Conservation (phyloP, 805 yeast species). For the Hanseniaspora lindneri region DNA sequence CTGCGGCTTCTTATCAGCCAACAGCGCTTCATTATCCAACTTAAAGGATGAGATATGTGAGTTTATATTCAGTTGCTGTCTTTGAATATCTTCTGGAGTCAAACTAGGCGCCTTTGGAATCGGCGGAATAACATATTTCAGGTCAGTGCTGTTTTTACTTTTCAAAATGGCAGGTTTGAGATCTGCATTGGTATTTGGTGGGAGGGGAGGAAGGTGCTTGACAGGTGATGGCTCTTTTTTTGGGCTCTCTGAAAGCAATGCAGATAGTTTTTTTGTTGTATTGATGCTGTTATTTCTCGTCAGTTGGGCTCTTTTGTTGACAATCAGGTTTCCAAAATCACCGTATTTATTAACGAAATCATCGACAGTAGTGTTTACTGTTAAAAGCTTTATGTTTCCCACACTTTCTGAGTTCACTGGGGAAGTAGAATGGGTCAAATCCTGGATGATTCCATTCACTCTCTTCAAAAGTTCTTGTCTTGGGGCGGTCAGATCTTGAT, state of each 20-base stretch:
- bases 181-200: background rate
- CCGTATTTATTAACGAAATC: constrained; percentile 7
- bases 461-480: constrained; percentile 8
- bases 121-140: constrained; percentile 13
- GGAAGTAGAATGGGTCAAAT: background rate
- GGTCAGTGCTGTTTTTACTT: constrained; percentile 1
- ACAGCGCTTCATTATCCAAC: background rate
- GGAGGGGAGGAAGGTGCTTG: constrained; percentile 6
- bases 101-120: constrained; percentile 13
- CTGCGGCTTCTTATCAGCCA: background rate
- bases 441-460: background rate
- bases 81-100: background rate
- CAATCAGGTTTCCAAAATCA: background rate
- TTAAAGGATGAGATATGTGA: background rate
- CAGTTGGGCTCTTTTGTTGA: background rate
- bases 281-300: constrained; percentile 4
- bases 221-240: background rate
- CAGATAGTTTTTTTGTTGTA: constrained; percentile 6
- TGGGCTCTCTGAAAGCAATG: constrained; percentile 1
- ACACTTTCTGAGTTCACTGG: background rate
- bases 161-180: constrained; percentile 8
- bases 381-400: constrained; percentile 8
- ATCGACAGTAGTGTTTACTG: constrained; percentile 4
- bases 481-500: constrained; percentile 4
- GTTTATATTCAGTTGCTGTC: background rate